Conservation (phyloP, 1,284 basidiomycete genomes). For the Pulchroboletus neoregius region DNA sequence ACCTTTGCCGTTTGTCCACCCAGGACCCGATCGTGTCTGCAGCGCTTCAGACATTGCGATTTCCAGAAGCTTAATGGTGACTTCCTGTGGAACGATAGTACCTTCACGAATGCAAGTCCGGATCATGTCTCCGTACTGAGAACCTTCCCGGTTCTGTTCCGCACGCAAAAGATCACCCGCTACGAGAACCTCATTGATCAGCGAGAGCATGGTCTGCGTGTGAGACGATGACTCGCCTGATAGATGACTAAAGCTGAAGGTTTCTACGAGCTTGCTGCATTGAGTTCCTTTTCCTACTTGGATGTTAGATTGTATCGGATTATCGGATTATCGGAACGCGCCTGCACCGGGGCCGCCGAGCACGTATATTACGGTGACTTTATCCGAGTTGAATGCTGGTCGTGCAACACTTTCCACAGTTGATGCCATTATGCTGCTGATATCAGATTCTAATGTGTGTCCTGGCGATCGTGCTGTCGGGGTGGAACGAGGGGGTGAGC, state of each 20-base stretch:
- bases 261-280: constrained; percentile 82
- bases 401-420: constrained; percentile 6
- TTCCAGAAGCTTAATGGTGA: constrained; percentile 93
- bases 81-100: constrained; percentile 94
- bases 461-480: constrained; percentile 35
- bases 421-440: constrained; percentile 18
- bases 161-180: constrained; percentile 96
- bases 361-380: constrained; percentile 91
- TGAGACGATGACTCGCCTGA: constrained; percentile 57
- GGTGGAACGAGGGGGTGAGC: constrained; percentile 67
- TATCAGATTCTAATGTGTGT: constrained; percentile 15
- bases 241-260: constrained; percentile 91
- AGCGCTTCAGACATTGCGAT: constrained; percentile 84
- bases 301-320: constrained; percentile 12
- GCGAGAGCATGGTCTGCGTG: neutral
- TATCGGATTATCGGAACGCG: constrained; percentile 31
- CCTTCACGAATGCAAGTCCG: constrained; percentile 89
- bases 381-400: constrained; percentile 65
- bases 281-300: constrained; percentile 92
- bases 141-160: constrained; percentile 87
- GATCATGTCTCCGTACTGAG: constrained; percentile 85
- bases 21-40: constrained; percentile 41
- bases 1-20: constrained; percentile 73
- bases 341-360: constrained; percentile 97
- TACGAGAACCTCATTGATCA: constrained; percentile 31